phyloP scores from a whole-genome alignment of 2,329 filamentous ascomycete species.

The Trichoderma sp. region DNA sequence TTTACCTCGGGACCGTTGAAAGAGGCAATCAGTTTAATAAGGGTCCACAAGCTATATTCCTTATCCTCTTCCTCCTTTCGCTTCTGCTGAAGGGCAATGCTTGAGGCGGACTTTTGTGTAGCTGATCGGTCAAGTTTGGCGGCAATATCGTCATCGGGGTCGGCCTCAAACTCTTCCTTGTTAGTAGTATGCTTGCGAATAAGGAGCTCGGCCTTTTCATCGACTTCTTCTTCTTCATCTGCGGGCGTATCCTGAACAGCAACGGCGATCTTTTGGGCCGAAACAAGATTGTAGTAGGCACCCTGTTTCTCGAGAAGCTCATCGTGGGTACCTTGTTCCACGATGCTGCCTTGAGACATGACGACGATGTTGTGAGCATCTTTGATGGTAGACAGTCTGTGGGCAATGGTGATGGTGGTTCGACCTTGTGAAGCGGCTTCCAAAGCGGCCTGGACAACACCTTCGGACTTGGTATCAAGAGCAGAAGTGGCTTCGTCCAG shows the following conservation, averaged over 20 bases:
- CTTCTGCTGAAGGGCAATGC: constrained; percentile 64
- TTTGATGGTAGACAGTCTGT: constrained; percentile 91
- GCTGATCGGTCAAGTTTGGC: constrained; percentile 58
- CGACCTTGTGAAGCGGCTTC: constrained; percentile 82
- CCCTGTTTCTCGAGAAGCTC: constrained; percentile 69
- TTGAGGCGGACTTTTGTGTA: constrained; percentile 66
- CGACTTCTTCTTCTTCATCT: constrained; percentile 55
- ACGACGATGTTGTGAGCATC: constrained; percentile 96
- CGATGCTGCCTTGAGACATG: constrained; percentile 78
- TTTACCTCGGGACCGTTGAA: constrained; percentile 77
- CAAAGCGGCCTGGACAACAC: constrained; percentile 88
- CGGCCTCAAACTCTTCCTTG: constrained; percentile 48
- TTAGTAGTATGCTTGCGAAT: constrained; percentile 49
- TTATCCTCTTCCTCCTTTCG: constrained; percentile 51
- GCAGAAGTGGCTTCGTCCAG: constrained; percentile 95
- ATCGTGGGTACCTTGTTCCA: constrained; percentile 90
- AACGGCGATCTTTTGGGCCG: constrained; percentile 78
- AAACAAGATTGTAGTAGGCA: constrained; percentile 83
- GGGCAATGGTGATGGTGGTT: constrained; percentile 95
- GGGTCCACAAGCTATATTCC: constrained; percentile 70
- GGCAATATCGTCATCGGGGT: constrained; percentile 64
- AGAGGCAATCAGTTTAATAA: constrained; percentile 76
- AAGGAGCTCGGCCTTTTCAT: constrained; percentile 53
- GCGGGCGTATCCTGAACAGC: constrained; percentile 56
- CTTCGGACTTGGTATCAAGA: constrained; percentile 91